Evolutionary conservation across 352 stramenopile genomes (phyloP), one percentile per base, ranked within the genome.

Genomic region (Phytopythium delawarense): DNA sequence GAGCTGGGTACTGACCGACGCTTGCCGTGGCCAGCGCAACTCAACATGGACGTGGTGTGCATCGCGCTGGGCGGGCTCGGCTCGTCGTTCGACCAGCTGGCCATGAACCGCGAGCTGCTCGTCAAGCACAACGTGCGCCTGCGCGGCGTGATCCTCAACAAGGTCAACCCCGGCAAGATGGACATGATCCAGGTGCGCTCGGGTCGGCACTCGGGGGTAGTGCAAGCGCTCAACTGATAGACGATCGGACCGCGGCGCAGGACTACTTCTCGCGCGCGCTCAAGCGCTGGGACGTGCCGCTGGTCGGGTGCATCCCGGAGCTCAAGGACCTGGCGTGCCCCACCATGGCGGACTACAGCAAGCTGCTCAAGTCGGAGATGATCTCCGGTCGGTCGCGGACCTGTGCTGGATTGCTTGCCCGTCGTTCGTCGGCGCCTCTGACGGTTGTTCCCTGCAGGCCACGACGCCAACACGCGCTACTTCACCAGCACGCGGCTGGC

Each of bases 201-300:
- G 13, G 42, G 2, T 11, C 34, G 7, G 25, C 15, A 32, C 34
- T 28, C 5, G 4, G 7, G 30, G 16, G 16, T 4, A 12, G 51
- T 18, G 15, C 15, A 28, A 16, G 34, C 11, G 34, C 34, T 39
- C 25, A 21, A 20, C 39, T 42, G n/a, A n/a, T n/a, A n/a, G 7
- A 42, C 25, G 0, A 7, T 1, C 20, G 16, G n/a, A 28, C 28
- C 34, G 34, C n/a, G 30, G 7, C 42, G 52, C 54, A 93, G 76
- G 85, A 96, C 57, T 97, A 97, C 67, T 96, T 96, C 55, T 76
- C 82, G 32, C 86, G 91, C 57, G 90, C 90, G 50, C 63, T 97
- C n/a, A 90, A 94, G 70, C 81, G 85, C 54, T 96, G 88, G 91
- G 87, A 94, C 59, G 67, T 96, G 32, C 89, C 89, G 21, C 75